Evolutionary conservation across 176 grass and related monocot genomes (phyloP), one percentile per base, ranked within the genome.

Genomic region (Elaeis guineensis): DNA sequence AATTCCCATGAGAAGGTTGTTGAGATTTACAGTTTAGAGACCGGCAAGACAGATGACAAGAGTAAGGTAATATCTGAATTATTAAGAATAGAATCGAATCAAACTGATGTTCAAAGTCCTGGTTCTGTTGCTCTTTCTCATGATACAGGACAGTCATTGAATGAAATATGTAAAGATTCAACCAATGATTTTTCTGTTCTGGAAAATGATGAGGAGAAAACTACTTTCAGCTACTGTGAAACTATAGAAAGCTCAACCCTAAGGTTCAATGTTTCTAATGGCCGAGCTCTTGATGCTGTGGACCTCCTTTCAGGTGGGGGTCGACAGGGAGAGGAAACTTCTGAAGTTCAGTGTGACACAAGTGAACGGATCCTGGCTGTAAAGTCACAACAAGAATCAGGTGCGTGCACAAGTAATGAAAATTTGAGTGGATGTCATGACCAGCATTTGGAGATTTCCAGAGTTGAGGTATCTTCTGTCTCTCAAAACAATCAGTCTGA

Each of bases 1-100:
- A 65, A 25, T 52, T 67, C 77, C 68, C 54, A 64, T 30, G 64
- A 76, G 60, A 58, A 20, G 3, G 62, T 79, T 68, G 68, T 84
- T 50, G 73, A 82, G 72, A 82, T 73, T 67, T 62, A 44, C 65
- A 57, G 68, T 29, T 20, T 44, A 15, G 59, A 85, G 52, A 55
- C 51, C 16, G 52, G 65, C 32, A 71, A 57, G 44, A 44, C 59
- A 53, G 25, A 55, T 24, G 44, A 58, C 66, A 79, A 58, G 64
- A 69, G 25, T 60, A 60, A 78, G 21, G 26, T 64, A 60, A 15
- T 65, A 66, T 72, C 73, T 57, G 55, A 75, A 24, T 25, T 72
- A 35, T 66, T 68, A 19, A 59, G 57, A 63, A 52, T 55, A 63
- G 61, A 75, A 71, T 72, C 68, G 12, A 23, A 73, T 57, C 60